Conservation (phyloP, 73 alveolate species). For the Paramecium pentaurelia region DNA sequence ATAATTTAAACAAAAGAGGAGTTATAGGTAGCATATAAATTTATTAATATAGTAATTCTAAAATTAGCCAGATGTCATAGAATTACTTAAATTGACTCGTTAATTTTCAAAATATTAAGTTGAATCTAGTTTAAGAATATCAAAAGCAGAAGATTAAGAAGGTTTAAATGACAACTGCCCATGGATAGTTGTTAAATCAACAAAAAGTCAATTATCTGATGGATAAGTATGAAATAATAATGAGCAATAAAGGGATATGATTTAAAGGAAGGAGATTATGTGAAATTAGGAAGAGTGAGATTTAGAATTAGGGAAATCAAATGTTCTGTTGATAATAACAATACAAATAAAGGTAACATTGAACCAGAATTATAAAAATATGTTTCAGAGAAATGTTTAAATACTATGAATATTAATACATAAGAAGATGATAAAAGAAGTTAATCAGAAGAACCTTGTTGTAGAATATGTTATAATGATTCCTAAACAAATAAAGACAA, state of each 20-base stretch:
- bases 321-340: background rate
- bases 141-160: slow-evolving; percentile 17
- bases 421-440: slow-evolving; percentile 18
- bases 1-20: slow-evolving; percentile 25
- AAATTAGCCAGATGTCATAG: background rate
- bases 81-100: background rate
- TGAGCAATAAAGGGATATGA: slow-evolving; percentile 60
- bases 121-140: background rate
- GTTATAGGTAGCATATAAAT: background rate
- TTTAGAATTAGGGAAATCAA: slow-evolving; percentile 71
- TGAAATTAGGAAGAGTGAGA: slow-evolving; percentile 76
- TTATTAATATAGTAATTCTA: background rate
- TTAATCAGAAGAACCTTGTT: background rate
- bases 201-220: slow-evolving; percentile 24
- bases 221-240: background rate
- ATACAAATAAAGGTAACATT: background rate
- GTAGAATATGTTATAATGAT: slow-evolving; percentile 45
- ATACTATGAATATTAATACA: background rate
- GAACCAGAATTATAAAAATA: slow-evolving; percentile 24
- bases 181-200: slow-evolving; percentile 59
- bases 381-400: slow-evolving; percentile 1
- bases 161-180: slow-evolving; percentile 57
- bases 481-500: slow-evolving; percentile 16
- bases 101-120: background rate
- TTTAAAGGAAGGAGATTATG: slow-evolving; percentile 75